Percentiles rank a stretch among this genome's conserved stretches.
These are phyloP conservation scores for Erodium maritimum DNA, from an alignment of 345 rosid species.

Conservation along the genomic window DNA sequence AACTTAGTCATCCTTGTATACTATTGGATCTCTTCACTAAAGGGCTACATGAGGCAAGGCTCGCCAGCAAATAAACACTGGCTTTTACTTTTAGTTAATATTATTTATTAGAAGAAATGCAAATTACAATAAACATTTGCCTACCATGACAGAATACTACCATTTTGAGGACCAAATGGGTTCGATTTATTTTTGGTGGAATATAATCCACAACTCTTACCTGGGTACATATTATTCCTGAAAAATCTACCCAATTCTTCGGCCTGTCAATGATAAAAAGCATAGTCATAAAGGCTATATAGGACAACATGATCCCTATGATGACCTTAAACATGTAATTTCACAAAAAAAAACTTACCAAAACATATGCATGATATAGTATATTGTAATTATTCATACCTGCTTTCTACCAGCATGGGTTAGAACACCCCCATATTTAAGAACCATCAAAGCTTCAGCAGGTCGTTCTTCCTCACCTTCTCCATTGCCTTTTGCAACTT, in stretches of 20 bases:
- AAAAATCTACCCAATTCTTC: slow-evolving; percentile 98
- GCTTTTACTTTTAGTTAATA: no score
- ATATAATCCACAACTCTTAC: slow-evolving; percentile 21
- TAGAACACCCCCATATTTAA: slow-evolving; percentile 97
- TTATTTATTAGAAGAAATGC: no score
- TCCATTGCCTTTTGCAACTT: slow-evolving; percentile 55
- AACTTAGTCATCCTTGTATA: not conserved
- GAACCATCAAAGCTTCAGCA: slow-evolving; percentile 93
- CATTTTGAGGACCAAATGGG: not conserved
- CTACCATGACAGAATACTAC: no score
- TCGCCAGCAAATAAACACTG: not conserved
- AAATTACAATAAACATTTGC: no score
- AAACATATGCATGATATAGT: not conserved
- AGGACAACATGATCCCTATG: not conserved
- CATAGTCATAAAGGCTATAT: not conserved
- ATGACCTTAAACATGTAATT: not conserved
- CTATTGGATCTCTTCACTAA: not conserved
- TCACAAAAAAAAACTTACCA: not conserved
- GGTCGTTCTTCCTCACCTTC: slow-evolving; percentile 98
- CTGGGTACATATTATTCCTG: slow-evolving; percentile 98
- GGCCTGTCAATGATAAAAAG: slow-evolving; percentile 39
- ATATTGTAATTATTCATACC: slow-evolving; percentile 25
- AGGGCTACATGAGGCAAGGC: not conserved
- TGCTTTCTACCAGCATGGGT: slow-evolving; percentile 99
- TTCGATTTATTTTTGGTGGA: no score